phyloP scores from a whole-genome alignment of 169 alveolate genomes.

The Babesia divergens region DNA sequence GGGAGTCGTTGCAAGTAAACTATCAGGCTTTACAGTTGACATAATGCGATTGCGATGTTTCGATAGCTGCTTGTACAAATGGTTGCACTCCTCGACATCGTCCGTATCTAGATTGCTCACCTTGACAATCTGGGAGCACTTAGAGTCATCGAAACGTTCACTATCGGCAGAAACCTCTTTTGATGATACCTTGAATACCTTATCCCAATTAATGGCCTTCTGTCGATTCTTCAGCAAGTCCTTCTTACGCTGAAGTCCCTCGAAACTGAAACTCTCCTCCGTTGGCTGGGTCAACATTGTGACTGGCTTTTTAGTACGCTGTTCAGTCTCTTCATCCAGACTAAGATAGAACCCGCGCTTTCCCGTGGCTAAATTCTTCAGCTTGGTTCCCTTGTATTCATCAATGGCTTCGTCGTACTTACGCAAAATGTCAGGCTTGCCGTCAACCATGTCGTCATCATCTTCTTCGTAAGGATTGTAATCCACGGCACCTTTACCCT shows the following conservation, averaged over 20 bases:
- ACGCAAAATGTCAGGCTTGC: slow-evolving; percentile 28
- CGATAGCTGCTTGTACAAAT: slow-evolving; percentile 45
- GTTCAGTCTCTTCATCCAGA: slow-evolving; percentile 4
- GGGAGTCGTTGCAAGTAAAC: not conserved
- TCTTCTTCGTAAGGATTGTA: slow-evolving; percentile 57
- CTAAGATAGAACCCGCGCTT: slow-evolving; percentile 45
- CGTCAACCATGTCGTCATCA: not conserved
- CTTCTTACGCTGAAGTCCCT: slow-evolving; percentile 35
- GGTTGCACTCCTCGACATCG: slow-evolving; percentile 55
- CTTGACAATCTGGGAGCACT: slow-evolving; percentile 20
- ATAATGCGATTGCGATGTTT: slow-evolving; percentile 24
- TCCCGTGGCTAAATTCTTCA: slow-evolving; percentile 24
- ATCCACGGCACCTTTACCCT: slow-evolving; percentile 9
- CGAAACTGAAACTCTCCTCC: slow-evolving; percentile 40
- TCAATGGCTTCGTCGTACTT: slow-evolving; percentile 49
- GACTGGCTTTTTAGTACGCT: not conserved
- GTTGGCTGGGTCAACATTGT: slow-evolving; percentile 11
- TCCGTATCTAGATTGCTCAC: slow-evolving; percentile 1
- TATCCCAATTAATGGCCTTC: slow-evolving; percentile 53
- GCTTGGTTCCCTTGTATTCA: slow-evolving; percentile 45
- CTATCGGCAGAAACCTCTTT: not conserved
- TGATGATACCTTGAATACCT: slow-evolving; percentile 14
- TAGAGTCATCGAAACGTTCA: not conserved
- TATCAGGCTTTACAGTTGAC: not conserved
- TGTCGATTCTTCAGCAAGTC: slow-evolving; percentile 35